Evolutionary conservation across 2,329 filamentous ascomycete species (phyloP).

Genomic region (Paracorniculantispora psalliotae): DNA sequence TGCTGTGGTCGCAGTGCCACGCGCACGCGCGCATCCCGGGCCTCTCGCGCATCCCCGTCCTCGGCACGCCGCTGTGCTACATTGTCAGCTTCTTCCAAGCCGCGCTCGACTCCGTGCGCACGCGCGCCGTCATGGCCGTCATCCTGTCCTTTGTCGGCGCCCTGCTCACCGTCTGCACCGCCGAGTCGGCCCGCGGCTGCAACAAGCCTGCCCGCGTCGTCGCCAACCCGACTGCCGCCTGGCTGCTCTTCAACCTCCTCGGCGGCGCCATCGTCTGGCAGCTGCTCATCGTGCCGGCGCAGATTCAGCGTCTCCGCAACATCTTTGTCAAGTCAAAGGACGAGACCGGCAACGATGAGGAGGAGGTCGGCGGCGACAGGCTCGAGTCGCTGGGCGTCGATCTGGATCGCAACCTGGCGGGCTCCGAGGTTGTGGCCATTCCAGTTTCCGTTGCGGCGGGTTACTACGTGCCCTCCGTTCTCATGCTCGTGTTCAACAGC

Average conservation of each 20-base stretch:
- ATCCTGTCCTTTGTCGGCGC: conserved; percentile 41
- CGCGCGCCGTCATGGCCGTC: conserved; percentile 35
- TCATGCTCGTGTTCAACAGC: conserved; percentile 40
- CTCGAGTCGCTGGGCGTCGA: conserved; percentile 14
- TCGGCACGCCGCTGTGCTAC: conserved; percentile 46
- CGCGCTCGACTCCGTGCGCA: conserved; percentile 37
- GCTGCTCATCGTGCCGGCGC: conserved; percentile 45
- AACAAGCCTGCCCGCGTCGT: conserved; percentile 33
- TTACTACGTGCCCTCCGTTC: conserved; percentile 40
- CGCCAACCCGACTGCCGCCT: conserved; percentile 34
- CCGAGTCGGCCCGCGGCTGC: conserved; percentile 44
- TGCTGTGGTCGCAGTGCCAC: conserved; percentile 52
- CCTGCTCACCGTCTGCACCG: conserved; percentile 43
- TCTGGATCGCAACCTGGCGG: conserved; percentile 34
- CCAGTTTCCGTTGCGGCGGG: conserved; percentile 44
- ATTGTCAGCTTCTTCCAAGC: conserved; percentile 45
- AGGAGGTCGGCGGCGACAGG: conserved; percentile 16
- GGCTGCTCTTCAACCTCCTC: conserved; percentile 45
- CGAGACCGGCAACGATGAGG: conserved; percentile 12
- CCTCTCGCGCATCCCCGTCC: conserved; percentile 38
- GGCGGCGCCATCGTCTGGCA: conserved; percentile 49
- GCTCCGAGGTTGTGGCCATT: conserved; percentile 53
- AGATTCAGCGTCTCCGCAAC: conserved; percentile 37
- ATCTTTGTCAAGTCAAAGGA: conserved; percentile 25
- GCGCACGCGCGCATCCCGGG: conserved; percentile 40